phyloP scores from a whole-genome alignment of 495 filamentous ascomycete species.

The Penicillium maclennaniae region DNA sequence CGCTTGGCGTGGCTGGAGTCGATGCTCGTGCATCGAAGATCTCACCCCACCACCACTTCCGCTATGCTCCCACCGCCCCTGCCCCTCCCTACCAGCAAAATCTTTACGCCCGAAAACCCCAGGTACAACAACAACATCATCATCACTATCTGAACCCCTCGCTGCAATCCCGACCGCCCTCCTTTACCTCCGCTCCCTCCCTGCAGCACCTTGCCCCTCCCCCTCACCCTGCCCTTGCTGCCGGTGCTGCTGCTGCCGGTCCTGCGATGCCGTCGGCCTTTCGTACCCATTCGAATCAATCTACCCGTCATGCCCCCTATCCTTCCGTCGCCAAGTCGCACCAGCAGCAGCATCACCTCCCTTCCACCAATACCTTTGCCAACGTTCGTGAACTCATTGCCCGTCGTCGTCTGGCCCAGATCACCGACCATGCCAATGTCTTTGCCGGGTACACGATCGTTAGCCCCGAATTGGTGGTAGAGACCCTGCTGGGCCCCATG shows the following conservation, averaged over 20 bases:
- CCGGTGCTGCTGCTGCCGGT: conserved; percentile 38
- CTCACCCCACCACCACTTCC: conserved; percentile 35
- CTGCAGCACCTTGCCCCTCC: conserved; percentile 37
- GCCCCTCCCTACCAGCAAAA: conserved; percentile 32
- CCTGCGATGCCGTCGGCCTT: conserved; percentile 52
- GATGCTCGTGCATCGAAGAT: conserved; percentile 31
- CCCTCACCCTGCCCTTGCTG: conserved; percentile 32
- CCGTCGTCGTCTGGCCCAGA: conserved; percentile 47
- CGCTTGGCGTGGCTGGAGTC: conserved; percentile 35
- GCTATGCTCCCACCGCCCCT: conserved; percentile 33
- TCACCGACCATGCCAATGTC: conserved; percentile 50
- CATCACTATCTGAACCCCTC: conserved; percentile 13
- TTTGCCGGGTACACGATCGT: conserved; percentile 48
- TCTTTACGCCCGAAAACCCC: conserved; percentile 27
- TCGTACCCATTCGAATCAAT: conserved; percentile 43
- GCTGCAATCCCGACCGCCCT: conserved; percentile 32
- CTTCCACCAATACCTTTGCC: conserved; percentile 44
- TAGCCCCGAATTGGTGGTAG: conserved; percentile 45
- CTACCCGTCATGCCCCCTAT: conserved; percentile 43
- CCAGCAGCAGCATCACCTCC: conserved; percentile 37
- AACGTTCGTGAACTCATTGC: conserved; percentile 48
- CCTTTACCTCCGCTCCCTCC: conserved; percentile 31
- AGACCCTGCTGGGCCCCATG: conserved; percentile 46
- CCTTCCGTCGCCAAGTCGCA: conserved; percentile 41
- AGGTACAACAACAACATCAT: conserved; percentile 19